phyloP scores from a whole-genome alignment of 805 yeast species.

The Candida pseudofarinosa region DNA sequence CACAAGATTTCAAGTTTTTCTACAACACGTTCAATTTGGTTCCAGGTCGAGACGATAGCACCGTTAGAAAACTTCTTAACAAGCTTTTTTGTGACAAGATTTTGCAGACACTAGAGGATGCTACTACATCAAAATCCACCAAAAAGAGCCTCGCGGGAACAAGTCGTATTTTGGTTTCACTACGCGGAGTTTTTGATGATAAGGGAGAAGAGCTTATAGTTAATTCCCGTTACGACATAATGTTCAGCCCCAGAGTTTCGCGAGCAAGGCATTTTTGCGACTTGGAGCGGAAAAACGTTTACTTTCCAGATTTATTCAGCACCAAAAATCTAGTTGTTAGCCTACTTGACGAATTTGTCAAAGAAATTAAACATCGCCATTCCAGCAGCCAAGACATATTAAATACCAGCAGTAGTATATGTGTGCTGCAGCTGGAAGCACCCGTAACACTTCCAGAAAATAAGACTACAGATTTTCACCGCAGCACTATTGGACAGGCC shows the following conservation, averaged over 20 bases:
- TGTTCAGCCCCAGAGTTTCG: conserved; percentile 11
- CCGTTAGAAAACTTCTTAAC: conserved; percentile 7
- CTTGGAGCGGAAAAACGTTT: conserved; percentile 1
- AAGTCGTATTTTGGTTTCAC: conserved; percentile 8
- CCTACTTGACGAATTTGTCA: conserved; percentile 8
- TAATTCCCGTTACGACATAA: conserved; percentile 4
- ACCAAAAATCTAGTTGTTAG: conserved; percentile 1
- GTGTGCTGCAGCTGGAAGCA: too few species aligned
- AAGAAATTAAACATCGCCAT: too few species aligned
- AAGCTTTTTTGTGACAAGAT: conserved; percentile 11
- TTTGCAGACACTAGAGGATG: conserved; percentile 7
- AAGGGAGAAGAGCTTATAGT: conserved; percentile 3
- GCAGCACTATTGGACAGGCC: neutral
- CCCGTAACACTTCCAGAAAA: neutral
- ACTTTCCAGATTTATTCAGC: conserved; percentile 7
- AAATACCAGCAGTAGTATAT: neutral
- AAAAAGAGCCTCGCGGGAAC: conserved; percentile 5
- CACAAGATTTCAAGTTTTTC: conserved; percentile 9
- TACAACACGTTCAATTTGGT: conserved; percentile 9
- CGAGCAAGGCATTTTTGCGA: conserved; percentile 9
- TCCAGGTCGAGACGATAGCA: conserved; percentile 1
- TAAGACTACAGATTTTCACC: neutral
- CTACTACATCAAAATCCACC: conserved; percentile 4
- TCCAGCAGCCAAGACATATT: neutral
- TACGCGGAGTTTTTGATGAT: conserved; percentile 10